Conservation (phyloP, 495 filamentous ascomycete genomes). For the Podospora bellae-mahoneyi region DNA sequence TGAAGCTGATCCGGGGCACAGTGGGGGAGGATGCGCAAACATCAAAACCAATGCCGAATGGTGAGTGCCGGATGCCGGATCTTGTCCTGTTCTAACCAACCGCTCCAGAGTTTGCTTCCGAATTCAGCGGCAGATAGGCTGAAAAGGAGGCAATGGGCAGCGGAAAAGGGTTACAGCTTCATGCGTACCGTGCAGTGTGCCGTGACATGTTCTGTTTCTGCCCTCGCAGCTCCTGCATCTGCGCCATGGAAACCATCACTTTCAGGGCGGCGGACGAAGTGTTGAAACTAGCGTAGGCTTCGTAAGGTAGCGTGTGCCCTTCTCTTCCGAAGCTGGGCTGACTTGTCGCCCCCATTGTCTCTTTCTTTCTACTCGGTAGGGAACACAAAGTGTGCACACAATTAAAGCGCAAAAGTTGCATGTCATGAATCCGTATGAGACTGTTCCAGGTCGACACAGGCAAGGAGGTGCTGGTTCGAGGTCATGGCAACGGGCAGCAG, state of each 20-base stretch:
- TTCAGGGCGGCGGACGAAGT: neutral
- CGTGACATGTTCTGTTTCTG: conserved; percentile 1
- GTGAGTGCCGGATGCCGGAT: too few relatives aligned
- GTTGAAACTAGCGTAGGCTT: neutral
- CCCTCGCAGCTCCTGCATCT: neutral
- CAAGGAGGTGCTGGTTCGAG: conserved; percentile 4
- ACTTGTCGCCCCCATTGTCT: neutral
- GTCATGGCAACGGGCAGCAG: conserved; percentile 6
- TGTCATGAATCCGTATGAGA: neutral
- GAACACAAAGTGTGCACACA: neutral
- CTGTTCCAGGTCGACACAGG: neutral
- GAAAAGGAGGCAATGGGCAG: neutral
- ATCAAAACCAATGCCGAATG: too few relatives aligned
- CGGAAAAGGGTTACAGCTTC: neutral
- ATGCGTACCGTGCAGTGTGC: conserved; percentile 3
- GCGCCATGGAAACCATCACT: conserved; percentile 1
- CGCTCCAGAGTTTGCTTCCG: neutral
- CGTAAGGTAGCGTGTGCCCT: too few relatives aligned
- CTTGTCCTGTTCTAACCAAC: neutral
- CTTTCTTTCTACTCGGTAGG: neutral
- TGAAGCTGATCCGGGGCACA: neutral
- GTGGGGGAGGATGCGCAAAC: neutral
- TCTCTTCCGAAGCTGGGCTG: too few relatives aligned
- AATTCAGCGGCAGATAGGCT: neutral
- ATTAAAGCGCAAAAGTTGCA: neutral